A percentile compares a stretch with the other conserved stretches of the same genome.
Evolutionary conservation across 73 alveolate genomes (phyloP).

Genomic region (Paramecium biaurelia): DNA sequence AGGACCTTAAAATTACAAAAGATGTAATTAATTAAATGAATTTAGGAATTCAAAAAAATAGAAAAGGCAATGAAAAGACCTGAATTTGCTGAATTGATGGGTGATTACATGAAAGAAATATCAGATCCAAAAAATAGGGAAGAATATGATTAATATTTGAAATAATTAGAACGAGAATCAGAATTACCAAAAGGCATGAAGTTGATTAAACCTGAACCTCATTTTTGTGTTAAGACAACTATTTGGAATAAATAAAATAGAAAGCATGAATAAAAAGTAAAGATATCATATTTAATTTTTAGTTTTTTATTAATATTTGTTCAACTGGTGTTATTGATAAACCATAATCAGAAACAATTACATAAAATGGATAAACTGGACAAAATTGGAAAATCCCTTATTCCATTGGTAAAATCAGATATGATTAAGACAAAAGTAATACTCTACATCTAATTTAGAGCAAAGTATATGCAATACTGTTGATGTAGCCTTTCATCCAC

Average conservation of each 20-base stretch:
- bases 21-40: not conserved
- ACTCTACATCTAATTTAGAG: conserved; percentile 16
- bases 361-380: conserved; percentile 77
- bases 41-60: conserved; percentile 75
- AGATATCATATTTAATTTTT: conserved; percentile 65
- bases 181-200: conserved; percentile 89
- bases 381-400: conserved; percentile 96
- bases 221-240: conserved; percentile 85
- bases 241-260: conserved; percentile 69
- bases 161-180: conserved; percentile 88
- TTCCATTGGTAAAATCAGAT: conserved; percentile 84
- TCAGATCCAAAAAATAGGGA: conserved; percentile 96
- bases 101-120: conserved; percentile 82
- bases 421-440: conserved; percentile 85
- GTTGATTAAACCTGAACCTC: conserved; percentile 79
- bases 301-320: conserved; percentile 94
- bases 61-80: conserved; percentile 93
- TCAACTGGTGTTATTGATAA: conserved; percentile 83
- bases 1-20: not conserved
- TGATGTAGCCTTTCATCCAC: conserved; percentile 90
- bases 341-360: conserved; percentile 76
- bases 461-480: conserved; percentile 89
- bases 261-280: conserved; percentile 67
- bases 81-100: conserved; percentile 89
- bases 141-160: conserved; percentile 93